Evolutionary conservation across 2,329 filamentous ascomycete genomes (phyloP).

Genomic region (Aspergillus ochraceus): DNA sequence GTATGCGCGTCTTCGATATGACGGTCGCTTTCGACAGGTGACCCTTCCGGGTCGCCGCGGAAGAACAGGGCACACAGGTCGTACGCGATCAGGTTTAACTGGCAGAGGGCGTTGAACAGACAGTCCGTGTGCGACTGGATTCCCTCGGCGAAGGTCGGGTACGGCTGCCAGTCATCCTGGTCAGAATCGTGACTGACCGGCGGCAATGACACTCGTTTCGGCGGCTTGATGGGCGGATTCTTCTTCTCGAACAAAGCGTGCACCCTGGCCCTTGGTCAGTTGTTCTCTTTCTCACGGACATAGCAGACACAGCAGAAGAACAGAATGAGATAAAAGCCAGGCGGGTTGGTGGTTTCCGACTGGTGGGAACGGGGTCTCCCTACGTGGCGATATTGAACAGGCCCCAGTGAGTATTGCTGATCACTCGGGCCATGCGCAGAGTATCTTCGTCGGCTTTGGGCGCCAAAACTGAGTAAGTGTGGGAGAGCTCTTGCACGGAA

Average conservation of each 20-base stretch:
- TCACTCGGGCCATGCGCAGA: constrained; percentile 9
- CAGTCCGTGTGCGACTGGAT: constrained; percentile 18
- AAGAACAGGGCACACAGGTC: constrained; percentile 20
- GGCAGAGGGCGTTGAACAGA: constrained; percentile 20
- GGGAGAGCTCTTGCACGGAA: constrained; percentile 24
- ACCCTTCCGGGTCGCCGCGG: constrained; percentile 7
- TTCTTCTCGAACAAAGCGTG: constrained; percentile 23
- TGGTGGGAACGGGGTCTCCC: constrained; percentile 1
- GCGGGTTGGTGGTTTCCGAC: background rate
- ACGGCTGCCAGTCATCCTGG: constrained; percentile 22
- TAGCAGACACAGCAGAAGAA: background rate
- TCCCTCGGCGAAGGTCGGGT: constrained; percentile 16
- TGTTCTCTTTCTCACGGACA: background rate
- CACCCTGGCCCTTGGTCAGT: constrained; percentile 19
- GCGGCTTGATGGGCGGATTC: constrained; percentile 16
- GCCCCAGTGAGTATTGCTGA: constrained; percentile 24
- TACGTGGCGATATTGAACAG: constrained; percentile 29
- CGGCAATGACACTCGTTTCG: constrained; percentile 10
- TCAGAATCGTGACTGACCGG: constrained; percentile 8
- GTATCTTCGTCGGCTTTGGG: constrained; percentile 19
- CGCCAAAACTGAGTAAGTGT: constrained; percentile 10
- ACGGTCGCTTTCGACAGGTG: constrained; percentile 13
- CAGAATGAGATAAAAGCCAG: background rate
- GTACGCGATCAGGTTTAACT: constrained; percentile 22
- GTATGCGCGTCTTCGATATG: constrained; percentile 15